Conservation (phyloP, 2,329 filamentous ascomycete genomes). For the Helminthosporium solani region DNA sequence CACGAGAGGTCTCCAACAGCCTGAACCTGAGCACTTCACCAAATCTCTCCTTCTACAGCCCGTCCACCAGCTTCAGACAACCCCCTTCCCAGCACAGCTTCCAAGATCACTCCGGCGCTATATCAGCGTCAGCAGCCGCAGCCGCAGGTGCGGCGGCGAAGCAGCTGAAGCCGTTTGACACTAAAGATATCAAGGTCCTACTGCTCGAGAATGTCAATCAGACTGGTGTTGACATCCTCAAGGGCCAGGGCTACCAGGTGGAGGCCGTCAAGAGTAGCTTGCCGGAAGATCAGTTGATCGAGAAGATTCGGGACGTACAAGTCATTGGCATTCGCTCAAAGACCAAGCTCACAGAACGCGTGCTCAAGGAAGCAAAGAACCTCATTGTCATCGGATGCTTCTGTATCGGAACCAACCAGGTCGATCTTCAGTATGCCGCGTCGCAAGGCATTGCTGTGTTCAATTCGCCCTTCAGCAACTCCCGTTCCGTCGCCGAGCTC, state of each 20-base stretch:
- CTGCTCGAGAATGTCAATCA: slow-evolving; percentile 95
- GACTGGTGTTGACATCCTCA: slow-evolving; percentile 80
- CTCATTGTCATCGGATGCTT: slow-evolving; percentile 96
- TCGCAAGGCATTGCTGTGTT: slow-evolving; percentile 91
- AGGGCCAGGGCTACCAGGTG: slow-evolving; percentile 89
- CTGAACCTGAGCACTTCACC: slow-evolving; percentile 75
- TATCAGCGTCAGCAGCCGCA: slow-evolving; percentile 5
- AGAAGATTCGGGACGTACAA: slow-evolving; percentile 97
- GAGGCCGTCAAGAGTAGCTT: slow-evolving; percentile 87
- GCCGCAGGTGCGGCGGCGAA: slow-evolving; percentile 56
- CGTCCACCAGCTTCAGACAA: slow-evolving; percentile 58
- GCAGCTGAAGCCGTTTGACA: slow-evolving; percentile 91
- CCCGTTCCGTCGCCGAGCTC: slow-evolving; percentile 91
- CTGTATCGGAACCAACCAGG: slow-evolving; percentile 97
- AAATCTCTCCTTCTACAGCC: slow-evolving; percentile 71
- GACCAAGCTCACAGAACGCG: slow-evolving; percentile 85
- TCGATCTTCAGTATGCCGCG: slow-evolving; percentile 81
- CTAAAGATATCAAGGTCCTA: slow-evolving; percentile 93
- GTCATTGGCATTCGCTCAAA: slow-evolving; percentile 98
- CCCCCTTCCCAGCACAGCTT: slow-evolving; percentile 37
- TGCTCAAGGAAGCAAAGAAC: slow-evolving; percentile 87
- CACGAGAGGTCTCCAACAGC: slow-evolving; percentile 57
- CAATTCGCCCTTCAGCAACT: slow-evolving; percentile 99
- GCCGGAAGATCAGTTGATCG: slow-evolving; percentile 88
- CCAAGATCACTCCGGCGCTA: slow-evolving; percentile 38